Conservation (phyloP, 495 filamentous ascomycete species). For the Margaritispora aquatica region DNA sequence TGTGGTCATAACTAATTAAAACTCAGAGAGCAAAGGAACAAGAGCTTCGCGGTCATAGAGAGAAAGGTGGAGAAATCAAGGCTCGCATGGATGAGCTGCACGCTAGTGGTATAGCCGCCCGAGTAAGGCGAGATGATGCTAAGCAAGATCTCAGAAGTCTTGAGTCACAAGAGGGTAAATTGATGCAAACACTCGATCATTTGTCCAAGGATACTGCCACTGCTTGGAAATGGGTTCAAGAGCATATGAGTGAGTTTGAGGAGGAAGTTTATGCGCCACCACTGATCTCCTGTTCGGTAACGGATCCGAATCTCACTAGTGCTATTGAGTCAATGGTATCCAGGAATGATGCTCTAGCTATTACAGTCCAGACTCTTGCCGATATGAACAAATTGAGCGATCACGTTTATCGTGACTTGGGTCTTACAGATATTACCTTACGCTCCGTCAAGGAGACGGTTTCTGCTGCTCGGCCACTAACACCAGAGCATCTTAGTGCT, state of each 20-base stretch:
- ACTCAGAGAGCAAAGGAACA: slow-evolving; percentile 42
- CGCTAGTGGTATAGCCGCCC: slow-evolving; percentile 2
- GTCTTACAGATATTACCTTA: slow-evolving; percentile 60
- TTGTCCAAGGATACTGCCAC: slow-evolving; percentile 53
- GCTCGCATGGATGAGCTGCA: slow-evolving; percentile 4
- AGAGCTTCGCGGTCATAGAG: slow-evolving; percentile 27
- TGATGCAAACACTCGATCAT: slow-evolving; percentile 52
- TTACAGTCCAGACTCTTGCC: slow-evolving; percentile 65
- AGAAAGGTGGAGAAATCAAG: slow-evolving; percentile 24
- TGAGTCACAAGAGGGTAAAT: slow-evolving; percentile 71
- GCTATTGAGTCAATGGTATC: slow-evolving; percentile 66
- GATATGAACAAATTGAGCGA: slow-evolving; percentile 68
- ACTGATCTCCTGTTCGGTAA: slow-evolving; percentile 73
- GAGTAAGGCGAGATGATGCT: slow-evolving; percentile 28
- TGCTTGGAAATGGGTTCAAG: slow-evolving; percentile 75
- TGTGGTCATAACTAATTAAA: slow-evolving; percentile 10
- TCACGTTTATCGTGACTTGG: slow-evolving; percentile 45
- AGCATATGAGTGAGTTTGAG: slow-evolving; percentile 66
- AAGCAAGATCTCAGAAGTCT: slow-evolving; percentile 50
- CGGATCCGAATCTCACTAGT: slow-evolving; percentile 65
- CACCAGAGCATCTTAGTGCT: slow-evolving; percentile 41
- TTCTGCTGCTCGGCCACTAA: slow-evolving; percentile 39
- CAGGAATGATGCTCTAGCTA: slow-evolving; percentile 57
- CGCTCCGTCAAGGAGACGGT: slow-evolving; percentile 46
- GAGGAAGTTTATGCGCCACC: slow-evolving; percentile 82